phyloP scores from a whole-genome alignment of 164 flowering plant genomes.

The Platanus orientalis region DNA sequence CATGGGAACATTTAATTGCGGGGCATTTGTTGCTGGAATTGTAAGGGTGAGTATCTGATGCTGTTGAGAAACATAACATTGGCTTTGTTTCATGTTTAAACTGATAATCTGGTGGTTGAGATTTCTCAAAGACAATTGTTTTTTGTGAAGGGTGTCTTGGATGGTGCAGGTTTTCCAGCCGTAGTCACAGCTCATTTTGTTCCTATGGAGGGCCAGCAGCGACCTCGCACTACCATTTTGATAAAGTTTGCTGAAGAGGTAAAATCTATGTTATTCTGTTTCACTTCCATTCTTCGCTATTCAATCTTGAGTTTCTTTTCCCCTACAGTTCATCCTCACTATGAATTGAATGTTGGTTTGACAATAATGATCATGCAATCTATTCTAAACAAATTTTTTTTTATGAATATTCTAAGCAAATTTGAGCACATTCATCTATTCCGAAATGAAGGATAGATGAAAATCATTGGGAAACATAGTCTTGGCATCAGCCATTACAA shows the following conservation, averaged over 20 bases:
- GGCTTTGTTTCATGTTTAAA: conserved; percentile 4
- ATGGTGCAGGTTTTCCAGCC: conserved; percentile 94
- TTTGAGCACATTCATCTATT: too few species aligned
- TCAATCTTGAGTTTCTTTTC: not conserved
- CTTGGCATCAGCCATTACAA: too few species aligned
- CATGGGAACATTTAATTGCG: conserved; percentile 99
- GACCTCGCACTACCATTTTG: conserved; percentile 94
- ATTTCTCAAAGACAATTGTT: conserved; percentile 15
- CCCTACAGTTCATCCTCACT: not conserved
- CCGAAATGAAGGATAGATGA: too few species aligned
- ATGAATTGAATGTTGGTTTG: not conserved
- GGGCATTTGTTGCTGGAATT: conserved; percentile 99
- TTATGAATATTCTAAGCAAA: too few species aligned
- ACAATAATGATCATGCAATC: too few species aligned
- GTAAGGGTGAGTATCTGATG: conserved; percentile 60
- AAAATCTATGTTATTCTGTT: not conserved
- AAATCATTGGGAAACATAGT: too few species aligned
- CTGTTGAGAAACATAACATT: not conserved
- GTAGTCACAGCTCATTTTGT: conserved; percentile 99
- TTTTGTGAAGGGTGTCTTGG: conserved; percentile 80
- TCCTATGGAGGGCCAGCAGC: conserved; percentile 93
- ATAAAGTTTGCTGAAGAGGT: conserved; percentile 99
- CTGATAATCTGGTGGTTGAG: conserved; percentile 10
- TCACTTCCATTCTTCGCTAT: not conserved
- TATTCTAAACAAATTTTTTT: too few species aligned